Conservation (phyloP, 2,329 filamentous ascomycete species). For the Periconia sp. region DNA sequence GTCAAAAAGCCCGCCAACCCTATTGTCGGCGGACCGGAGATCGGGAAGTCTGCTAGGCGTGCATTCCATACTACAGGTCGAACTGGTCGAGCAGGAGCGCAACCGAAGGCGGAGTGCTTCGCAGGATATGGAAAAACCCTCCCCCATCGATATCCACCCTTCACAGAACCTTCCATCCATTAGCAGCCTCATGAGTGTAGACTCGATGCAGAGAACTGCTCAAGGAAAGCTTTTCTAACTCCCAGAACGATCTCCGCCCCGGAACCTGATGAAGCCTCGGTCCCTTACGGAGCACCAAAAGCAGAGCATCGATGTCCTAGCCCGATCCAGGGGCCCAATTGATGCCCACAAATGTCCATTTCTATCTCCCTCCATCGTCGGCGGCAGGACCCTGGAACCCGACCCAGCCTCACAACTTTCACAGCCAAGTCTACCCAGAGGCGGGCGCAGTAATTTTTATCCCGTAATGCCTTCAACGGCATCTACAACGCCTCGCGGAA, state of each 20-base stretch:
- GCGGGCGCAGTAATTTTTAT: slow-evolving; percentile 37
- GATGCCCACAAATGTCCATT: slow-evolving; percentile 55
- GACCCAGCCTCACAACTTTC: slow-evolving; percentile 51
- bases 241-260: slow-evolving; percentile 30
- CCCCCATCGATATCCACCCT: slow-evolving; percentile 40
- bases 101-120: slow-evolving; percentile 45
- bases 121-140: slow-evolving; percentile 49
- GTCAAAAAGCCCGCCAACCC: slow-evolving; percentile 38
- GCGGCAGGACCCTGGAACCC: slow-evolving; percentile 42
- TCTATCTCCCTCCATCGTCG: slow-evolving; percentile 38
- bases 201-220: slow-evolving; percentile 30
- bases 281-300: slow-evolving; percentile 57
- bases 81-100: slow-evolving; percentile 33
- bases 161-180: slow-evolving; percentile 36
- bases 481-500: slow-evolving; percentile 34
- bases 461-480: slow-evolving; percentile 31
- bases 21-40: slow-evolving; percentile 26
- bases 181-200: slow-evolving; percentile 38
- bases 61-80: slow-evolving; percentile 47
- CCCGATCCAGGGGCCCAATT: slow-evolving; percentile 49
- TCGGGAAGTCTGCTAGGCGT: slow-evolving; percentile 44
- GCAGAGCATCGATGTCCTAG: slow-evolving; percentile 51
- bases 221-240: slow-evolving; percentile 28
- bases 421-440: slow-evolving; percentile 51
- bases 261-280: slow-evolving; percentile 60